phyloP scores from a whole-genome alignment of 1,284 basidiomycete species.

The Cerrena zonata region DNA sequence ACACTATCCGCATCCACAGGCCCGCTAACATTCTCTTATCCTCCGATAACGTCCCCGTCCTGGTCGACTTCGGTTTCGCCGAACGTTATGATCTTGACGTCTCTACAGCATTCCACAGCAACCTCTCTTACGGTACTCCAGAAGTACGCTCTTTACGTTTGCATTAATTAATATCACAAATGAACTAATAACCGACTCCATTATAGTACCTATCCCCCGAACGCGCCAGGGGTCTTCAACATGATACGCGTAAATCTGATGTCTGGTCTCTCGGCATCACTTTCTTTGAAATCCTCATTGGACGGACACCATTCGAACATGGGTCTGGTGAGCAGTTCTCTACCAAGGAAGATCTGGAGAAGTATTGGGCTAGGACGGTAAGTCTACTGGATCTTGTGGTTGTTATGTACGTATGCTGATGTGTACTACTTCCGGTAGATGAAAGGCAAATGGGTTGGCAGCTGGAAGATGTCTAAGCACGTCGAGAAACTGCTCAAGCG shows the following conservation, averaged over 20 bases:
- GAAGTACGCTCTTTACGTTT: conserved; percentile 46
- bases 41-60: conserved; percentile 66
- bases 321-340: conserved; percentile 74
- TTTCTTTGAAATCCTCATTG: conserved; percentile 86
- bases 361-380: conserved; percentile 79
- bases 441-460: conserved; percentile 79
- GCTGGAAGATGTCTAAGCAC: conserved; percentile 64
- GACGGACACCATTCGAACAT: conserved; percentile 86
- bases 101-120: conserved; percentile 71
- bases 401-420: conserved; percentile 6
- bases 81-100: conserved; percentile 66
- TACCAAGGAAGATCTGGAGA: conserved; percentile 77
- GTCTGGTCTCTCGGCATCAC: conserved; percentile 90
- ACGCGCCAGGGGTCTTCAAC: conserved; percentile 75
- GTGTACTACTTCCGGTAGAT: conserved; percentile 34
- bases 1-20: conserved; percentile 39
- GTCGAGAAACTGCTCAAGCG: conserved; percentile 61
- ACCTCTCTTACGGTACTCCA: conserved; percentile 83
- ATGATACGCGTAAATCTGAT: conserved; percentile 89
- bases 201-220: conserved; percentile 81
- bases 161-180: neutral
- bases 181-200: neutral
- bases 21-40: conserved; percentile 86
- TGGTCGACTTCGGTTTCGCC: conserved; percentile 91
- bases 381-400: too few relatives aligned